Base-by-base conservation (phyloP, 352 stramenopile species). In the Halophytophthora polymorphica region DNA sequence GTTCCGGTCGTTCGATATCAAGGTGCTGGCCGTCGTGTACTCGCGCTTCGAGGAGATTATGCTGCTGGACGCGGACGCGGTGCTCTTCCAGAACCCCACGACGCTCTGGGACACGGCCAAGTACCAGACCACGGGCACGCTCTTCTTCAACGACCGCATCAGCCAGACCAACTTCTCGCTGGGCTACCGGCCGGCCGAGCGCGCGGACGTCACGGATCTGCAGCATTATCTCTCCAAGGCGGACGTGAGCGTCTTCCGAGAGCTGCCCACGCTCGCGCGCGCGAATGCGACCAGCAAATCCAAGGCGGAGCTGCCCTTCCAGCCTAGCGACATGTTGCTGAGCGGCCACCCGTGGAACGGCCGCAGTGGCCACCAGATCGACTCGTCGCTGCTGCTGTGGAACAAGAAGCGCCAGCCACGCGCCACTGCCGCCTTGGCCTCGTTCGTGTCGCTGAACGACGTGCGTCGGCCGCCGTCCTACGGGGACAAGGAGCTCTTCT, bases 361-460 rank as follows among this genome's bases (percentile, higher is more conserved):
- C 19, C 73, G 63, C 1, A 64, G 71, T 5, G 73, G 76, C 31
- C 71, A 85, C 17, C 69, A 83, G n/a, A 61, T 78, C 37, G 77
- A 88, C 48, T 82, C 77, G 40, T 83, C 77, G 12, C 36, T 88
- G 18, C 33, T 83, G 29, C 60, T 85, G 0, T 88, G 77, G 77
- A 84, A 43, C 42, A 85, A 86, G 57, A 45, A 60, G 6, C 50
- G 57, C 17, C 73, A 88, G 42, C 61, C 57, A 7, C 71, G 66
- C 23, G 73, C 77, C 14, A 88, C 77, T 0, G 61, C 64, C 8
- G 40, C 80, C 15, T 40, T 88, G 33, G 64, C 51, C 0, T 83
- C 67, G 5, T 80, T 83, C 45, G 48, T 84, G 22, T 56, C 69
- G 8, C 50, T 71, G 0, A 66, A 57, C 28, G 46, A 68, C 23